A percentile compares a stretch with the other conserved stretches of the same genome.
These are phyloP conservation scores for Ustanciosporium gigantosporum DNA, from an alignment of 1,284 basidiomycete genomes.

Conservation along the genomic window DNA sequence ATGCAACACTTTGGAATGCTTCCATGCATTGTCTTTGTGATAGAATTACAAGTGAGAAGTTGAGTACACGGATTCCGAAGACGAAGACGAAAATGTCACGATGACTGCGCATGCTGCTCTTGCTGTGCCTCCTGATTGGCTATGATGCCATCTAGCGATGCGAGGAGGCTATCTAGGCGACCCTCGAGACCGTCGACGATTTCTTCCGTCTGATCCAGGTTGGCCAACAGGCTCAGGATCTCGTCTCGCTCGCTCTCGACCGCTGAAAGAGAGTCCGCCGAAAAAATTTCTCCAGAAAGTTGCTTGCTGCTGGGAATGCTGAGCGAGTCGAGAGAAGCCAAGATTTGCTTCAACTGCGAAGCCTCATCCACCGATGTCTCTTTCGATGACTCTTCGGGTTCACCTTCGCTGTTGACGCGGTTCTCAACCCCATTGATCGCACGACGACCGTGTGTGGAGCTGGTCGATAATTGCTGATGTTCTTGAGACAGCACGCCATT, in stretches of 20 bases:
- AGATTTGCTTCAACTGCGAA: conserved; percentile 31
- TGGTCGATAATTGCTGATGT: conserved; percentile 3
- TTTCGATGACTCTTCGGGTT: background rate
- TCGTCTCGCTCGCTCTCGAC: conserved; percentile 22
- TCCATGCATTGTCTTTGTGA: too few species aligned
- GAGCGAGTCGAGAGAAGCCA: conserved; percentile 27
- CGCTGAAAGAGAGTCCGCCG: conserved; percentile 4
- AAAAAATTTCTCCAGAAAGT: too few species aligned
- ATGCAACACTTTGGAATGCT: too few species aligned
- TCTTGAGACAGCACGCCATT: conserved; percentile 26
- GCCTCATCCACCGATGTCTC: conserved; percentile 10
- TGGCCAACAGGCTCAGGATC: conserved; percentile 29
- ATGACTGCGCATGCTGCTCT: too few species aligned
- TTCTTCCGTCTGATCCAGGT: conserved; percentile 36
- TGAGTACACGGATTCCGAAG: too few species aligned
- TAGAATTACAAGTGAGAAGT: too few species aligned
- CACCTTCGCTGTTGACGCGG: background rate
- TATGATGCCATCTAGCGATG: conserved; percentile 26
- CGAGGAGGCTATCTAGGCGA: conserved; percentile 25
- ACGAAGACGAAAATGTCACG: too few species aligned
- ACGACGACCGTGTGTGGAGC: background rate
- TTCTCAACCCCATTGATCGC: conserved; percentile 3
- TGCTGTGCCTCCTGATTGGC: conserved; percentile 33
- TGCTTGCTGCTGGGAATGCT: conserved; percentile 24
- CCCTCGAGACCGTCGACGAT: conserved; percentile 32